Conservation (phyloP, 2,329 filamentous ascomycete genomes). For the Penicillium sp. region DNA sequence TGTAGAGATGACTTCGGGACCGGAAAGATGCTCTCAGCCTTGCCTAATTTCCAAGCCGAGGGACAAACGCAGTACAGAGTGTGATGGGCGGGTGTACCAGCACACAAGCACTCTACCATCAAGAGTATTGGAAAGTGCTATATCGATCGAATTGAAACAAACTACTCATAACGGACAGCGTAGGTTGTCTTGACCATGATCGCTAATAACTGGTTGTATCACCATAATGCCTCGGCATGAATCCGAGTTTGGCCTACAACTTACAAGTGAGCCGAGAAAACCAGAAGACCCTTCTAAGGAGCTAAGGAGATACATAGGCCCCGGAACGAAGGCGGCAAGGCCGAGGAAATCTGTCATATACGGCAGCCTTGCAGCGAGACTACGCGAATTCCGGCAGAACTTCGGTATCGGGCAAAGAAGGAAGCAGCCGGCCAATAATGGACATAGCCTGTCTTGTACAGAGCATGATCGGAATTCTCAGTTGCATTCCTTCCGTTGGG, state of each 20-base stretch:
- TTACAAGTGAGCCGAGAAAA: not conserved
- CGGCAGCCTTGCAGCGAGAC: too few species aligned
- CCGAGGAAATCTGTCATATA: too few species aligned
- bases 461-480: not conserved
- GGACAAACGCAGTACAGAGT: too few species aligned
- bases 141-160: not conserved
- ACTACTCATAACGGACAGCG: not conserved
- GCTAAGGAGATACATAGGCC: not conserved
- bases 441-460: not conserved
- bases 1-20: too few species aligned
- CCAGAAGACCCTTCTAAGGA: not conserved
- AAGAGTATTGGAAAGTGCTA: not conserved
- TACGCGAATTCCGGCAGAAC: not conserved
- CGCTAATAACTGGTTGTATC: not conserved
- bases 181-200: not conserved
- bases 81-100: not conserved
- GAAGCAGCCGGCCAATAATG: not conserved
- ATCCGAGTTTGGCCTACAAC: not conserved
- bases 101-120: not conserved
- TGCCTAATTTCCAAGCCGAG: too few species aligned
- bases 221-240: not conserved
- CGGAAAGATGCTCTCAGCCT: too few species aligned
- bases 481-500: not conserved
- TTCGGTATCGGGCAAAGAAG: not conserved
- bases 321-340: too few species aligned